Base-by-base conservation (phyloP, 2,329 filamentous ascomycete genomes). In the Teratosphaeria viscida region DNA sequence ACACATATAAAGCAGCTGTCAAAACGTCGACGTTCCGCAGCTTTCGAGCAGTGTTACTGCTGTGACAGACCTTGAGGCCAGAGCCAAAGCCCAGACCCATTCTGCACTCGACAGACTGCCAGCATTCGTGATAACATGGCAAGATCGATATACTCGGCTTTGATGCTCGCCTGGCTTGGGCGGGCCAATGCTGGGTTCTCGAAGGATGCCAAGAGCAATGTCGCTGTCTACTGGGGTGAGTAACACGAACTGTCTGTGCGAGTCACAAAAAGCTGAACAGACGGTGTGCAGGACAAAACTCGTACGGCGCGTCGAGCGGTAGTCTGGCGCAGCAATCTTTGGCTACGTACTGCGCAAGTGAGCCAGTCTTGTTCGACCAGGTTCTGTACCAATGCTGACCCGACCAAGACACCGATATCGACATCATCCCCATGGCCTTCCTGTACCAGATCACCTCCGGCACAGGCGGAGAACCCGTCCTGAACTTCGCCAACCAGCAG, bases 401-500 rank as follows among this genome's bases (percentile, higher is more conserved):
- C 43, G 26, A 19, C n/a, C 14, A 23, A 59, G 79, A 81, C 63
- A 71, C 73, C 12, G 70, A 81, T 57, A 70, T 82, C 53, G 74
- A 82, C 67, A 80, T 87, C 59, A 84, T 89, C 57, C 81, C 83
- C 1, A 66, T 89, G 56, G 80, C 85, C 1, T 89, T 89, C 67
- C 67, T 88, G 59, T 79, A 80, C 56, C 63, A 68, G 26, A 77
- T 76, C 55, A 80, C 89, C 62, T 79, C 76, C 53, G 79, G 78
- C 54, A 75, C 77, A 2, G 78, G 76, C 26, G 75, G 76, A 12
- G 74, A 73, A 23, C 79, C 81, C 0, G 76, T 78, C 49, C 74
- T 85, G 60, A 87, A 89, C 72, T 85, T 89, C 66, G 81, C 85
- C 58, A 86, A 83, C 62, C 79, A 82, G 7, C 81, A 81, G n/a